Evolutionary conservation across 495 filamentous ascomycete genomes (phyloP).

Genomic region (Hypomontagnella submonticulosa): DNA sequence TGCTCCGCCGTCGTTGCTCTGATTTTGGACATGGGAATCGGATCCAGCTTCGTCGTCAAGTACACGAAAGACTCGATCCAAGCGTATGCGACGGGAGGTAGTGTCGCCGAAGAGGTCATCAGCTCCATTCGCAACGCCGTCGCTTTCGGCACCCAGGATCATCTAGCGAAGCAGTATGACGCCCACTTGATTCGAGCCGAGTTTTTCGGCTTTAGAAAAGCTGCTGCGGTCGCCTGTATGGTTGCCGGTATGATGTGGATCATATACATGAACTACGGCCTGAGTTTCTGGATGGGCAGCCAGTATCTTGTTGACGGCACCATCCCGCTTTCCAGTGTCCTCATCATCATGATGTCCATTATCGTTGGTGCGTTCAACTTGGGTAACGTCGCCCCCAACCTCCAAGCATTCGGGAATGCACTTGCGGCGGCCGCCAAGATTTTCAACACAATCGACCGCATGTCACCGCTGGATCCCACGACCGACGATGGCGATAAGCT

Average conservation of each 20-base stretch:
- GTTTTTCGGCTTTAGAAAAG: constrained; percentile 78
- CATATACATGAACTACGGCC: constrained; percentile 87
- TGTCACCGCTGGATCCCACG: constrained; percentile 86
- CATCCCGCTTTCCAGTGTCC: constrained; percentile 63
- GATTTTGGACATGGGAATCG: constrained; percentile 75
- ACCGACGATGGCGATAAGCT: constrained; percentile 75
- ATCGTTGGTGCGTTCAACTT: constrained; percentile 93
- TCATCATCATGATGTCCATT: constrained; percentile 88
- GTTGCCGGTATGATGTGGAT: constrained; percentile 83
- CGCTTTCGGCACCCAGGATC: constrained; percentile 92
- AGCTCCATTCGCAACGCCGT: constrained; percentile 93
- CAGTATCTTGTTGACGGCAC: constrained; percentile 76
- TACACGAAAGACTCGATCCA: constrained; percentile 80
- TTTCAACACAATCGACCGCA: constrained; percentile 88
- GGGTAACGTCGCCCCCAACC: constrained; percentile 87
- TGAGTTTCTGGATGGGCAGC: constrained; percentile 96
- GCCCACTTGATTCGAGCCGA: constrained; percentile 76
- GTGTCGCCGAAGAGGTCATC: constrained; percentile 93
- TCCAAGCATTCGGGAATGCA: constrained; percentile 83
- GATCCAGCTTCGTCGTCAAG: constrained; percentile 78
- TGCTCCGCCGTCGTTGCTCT: constrained; percentile 80
- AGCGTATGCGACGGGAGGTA: constrained; percentile 84
- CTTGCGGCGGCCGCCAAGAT: constrained; percentile 90
- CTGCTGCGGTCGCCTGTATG: constrained; percentile 77
- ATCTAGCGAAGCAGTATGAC: constrained; percentile 87